Percentiles rank a stretch among this genome's conserved stretches.
Evolutionary conservation across 148 eudicot species (phyloP).

Genomic region (Spergularia marina): DNA sequence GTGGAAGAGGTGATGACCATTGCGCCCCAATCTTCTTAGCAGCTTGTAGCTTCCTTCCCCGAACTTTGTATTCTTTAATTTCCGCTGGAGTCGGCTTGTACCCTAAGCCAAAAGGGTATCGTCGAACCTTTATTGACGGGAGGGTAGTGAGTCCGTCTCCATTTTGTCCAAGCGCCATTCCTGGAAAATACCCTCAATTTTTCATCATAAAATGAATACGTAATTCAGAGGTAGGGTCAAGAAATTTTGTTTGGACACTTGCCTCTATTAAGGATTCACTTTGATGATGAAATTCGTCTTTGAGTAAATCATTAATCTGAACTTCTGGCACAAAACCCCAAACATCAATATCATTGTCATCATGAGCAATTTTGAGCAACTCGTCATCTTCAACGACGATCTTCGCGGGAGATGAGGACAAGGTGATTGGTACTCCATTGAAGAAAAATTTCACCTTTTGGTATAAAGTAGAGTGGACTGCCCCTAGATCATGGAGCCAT

Average conservation of each 20-base stretch:
- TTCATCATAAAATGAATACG: background rate
- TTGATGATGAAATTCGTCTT: too few relatives aligned
- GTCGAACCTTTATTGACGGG: too few relatives aligned
- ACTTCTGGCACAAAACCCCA: background rate
- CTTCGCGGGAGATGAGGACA: background rate
- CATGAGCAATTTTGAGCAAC: background rate
- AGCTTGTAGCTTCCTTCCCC: background rate
- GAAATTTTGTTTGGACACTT: too few relatives aligned
- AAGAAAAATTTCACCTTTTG: background rate
- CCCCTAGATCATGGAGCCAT: background rate
- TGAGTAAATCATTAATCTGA: too few relatives aligned
- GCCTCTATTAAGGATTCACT: too few relatives aligned
- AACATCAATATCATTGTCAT: background rate
- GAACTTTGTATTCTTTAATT: background rate
- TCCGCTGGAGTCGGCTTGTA: background rate
- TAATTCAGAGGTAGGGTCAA: too few relatives aligned
- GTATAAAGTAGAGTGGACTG: background rate
- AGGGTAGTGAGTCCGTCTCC: background rate
- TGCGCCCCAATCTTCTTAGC: background rate
- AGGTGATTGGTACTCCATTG: background rate
- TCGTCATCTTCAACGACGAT: too few relatives aligned
- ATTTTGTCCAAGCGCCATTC: background rate
- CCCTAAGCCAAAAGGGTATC: background rate
- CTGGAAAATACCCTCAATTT: background rate
- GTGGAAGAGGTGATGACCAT: background rate